Base-by-base conservation (phyloP, 441 rosid species). In the Croton setiger region DNA sequence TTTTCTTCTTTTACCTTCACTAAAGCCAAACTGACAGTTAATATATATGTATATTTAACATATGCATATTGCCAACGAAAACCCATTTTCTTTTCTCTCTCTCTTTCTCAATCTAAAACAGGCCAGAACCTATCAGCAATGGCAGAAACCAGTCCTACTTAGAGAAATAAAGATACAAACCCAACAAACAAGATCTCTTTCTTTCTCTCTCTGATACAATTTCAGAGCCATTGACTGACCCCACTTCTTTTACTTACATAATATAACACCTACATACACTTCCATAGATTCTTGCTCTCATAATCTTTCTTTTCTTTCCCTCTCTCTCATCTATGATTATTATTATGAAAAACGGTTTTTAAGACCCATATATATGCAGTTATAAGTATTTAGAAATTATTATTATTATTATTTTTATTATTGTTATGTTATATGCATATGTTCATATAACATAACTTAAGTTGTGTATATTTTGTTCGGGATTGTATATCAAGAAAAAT, bases 21-120 rank as follows among this genome's bases (percentile, higher is more conserved):
- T 75, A 79, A 73, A 73, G 76, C 82, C 82, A 73, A 79, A 79
- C 81, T 72, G 79, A 77, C 83, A 78, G 82, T 72, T 45, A 27
- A 27, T 27, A 27, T 27, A 27, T 27, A 27, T 27, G 64, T 64
- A 37, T 57, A 8, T 37, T 36, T 12, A 10, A 23, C 18, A 47
- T 0, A 4, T 45, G 5, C 43, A 10, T 31, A 6, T 49, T 31
- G 44, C 60, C 23, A 36, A 53, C 14, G 15, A 5, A 64, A 51
- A 12, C 47, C 18, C 47, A 14, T 23, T 4, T 23, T 5, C 8
- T 7, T 31, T 8, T 44, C 53, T 45, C 5, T 44, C 5, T 59
- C 44, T 58, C 60, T 14, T 5, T 37, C 51, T 47, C 51, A 13
- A 6, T 27, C 9, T 39, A 45, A 48, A 61, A 43, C 69, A 10